Base-by-base conservation (phyloP, 2,329 filamentous ascomycete genomes). In the Penicillium frequentans region DNA sequence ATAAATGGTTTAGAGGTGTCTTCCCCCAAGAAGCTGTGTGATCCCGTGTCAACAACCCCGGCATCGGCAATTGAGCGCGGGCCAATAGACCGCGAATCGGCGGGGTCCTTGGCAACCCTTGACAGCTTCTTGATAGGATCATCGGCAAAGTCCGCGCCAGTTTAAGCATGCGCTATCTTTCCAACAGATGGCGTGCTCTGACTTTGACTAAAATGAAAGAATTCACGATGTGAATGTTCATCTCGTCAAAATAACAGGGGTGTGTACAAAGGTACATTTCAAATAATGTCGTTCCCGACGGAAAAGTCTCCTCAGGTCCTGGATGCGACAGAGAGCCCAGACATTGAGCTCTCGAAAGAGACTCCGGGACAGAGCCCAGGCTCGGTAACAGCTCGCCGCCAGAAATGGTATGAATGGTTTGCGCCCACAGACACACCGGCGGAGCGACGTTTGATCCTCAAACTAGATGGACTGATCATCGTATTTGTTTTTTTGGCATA, bases 361-460 rank as follows among this genome's bases (percentile, higher is more conserved):
- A 16, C 19, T 14, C 3, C 23, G 8, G 26, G 14, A 27, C 42
- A 55, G 16, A 24, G 23, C 13, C 4, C 54, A 3, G 35, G n/a
- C 1, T 31, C 33, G 24, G 46, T 51, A 19, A 33, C 54, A 11
- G n/a, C 5, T 14, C 29, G 13, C 24, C 56, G 55, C 26, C 61
- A 63, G 45, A 60, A 60, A 58, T 63, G 59, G 61, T 58, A 63
- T 49, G 52, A 62, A 21, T 63, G 61, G 61, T 63, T 62, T 50
- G 61, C 59, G 8, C 59, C 59, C 27, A 60, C 59, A 1, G 61
- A 63, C 49, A 62, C 61, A 1, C 61, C 59, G 1, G 55, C 55
- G 14, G 61, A 63, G 44, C 59, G 61, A n/a, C 49, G 49, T 11
- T 31, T 63, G 53, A 62, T 63, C n/a, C 57, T 62, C 23, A 63